phyloP scores from a whole-genome alignment of 2,329 filamentous ascomycete species.

The Teratosphaeriaceae sp. region DNA sequence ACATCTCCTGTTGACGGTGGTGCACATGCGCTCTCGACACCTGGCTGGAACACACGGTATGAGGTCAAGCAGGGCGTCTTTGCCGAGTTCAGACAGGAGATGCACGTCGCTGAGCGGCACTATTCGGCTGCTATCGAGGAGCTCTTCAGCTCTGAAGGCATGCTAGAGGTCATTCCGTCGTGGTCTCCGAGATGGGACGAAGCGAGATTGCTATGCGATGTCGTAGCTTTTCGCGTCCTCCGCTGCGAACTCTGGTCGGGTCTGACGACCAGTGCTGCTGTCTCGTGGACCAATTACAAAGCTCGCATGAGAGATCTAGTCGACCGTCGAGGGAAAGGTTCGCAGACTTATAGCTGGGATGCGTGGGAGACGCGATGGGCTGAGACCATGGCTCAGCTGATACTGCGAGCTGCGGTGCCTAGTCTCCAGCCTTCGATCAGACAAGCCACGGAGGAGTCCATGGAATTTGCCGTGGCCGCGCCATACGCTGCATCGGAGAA shows the following conservation, averaged over 20 bases:
- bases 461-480: constrained; percentile 7
- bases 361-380: constrained; percentile 82
- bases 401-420: constrained; percentile 47
- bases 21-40: constrained; percentile 74
- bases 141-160: constrained; percentile 65
- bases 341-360: constrained; percentile 84
- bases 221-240: constrained; percentile 71
- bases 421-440: constrained; percentile 28
- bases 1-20: constrained; percentile 72
- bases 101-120: constrained; percentile 77
- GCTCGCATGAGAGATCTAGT: constrained; percentile 68
- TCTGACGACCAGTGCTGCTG: constrained; percentile 70
- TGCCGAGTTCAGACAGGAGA: constrained; percentile 88
- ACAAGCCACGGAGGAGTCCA: constrained; percentile 8
- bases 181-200: constrained; percentile 92
- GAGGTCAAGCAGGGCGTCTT: constrained; percentile 90
- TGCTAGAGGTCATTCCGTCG: constrained; percentile 80
- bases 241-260: constrained; percentile 76
- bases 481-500: constrained; percentile 48
- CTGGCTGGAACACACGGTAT: constrained; percentile 90
- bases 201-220: constrained; percentile 78
- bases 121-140: constrained; percentile 84
- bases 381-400: constrained; percentile 53
- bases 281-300: constrained; percentile 73
- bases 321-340: constrained; percentile 76